phyloP scores from a whole-genome alignment of 371 early-diverging fungal species.

The Blastocladiella emersonii region DNA sequence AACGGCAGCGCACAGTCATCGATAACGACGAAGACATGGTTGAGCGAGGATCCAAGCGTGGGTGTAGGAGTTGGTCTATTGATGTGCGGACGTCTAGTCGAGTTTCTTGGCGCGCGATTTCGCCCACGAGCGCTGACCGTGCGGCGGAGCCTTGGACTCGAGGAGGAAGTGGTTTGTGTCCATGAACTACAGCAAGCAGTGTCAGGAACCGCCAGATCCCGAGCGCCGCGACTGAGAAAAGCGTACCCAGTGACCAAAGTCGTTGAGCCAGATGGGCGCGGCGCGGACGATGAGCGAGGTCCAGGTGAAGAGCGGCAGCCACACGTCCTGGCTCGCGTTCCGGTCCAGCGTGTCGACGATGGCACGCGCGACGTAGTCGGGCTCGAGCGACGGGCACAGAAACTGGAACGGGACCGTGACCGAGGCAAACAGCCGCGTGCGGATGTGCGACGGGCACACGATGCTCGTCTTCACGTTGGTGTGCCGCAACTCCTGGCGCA shows the following conservation, averaged over 20 bases:
- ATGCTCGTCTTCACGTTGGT: slow-evolving; percentile 7
- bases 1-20: no score
- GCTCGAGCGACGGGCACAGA: neutral
- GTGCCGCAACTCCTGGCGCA: slow-evolving; percentile 26
- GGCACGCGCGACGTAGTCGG: neutral
- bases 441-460: slow-evolving; percentile 1
- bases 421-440: neutral
- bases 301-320: slow-evolving; percentile 1
- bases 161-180: no score
- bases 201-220: no score
- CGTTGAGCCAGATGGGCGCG: slow-evolving; percentile 1
- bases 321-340: neutral
- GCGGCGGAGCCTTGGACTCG: no score
- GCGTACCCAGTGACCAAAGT: neutral
- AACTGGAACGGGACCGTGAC: neutral
- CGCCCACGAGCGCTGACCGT: no score
- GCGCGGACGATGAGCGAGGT: neutral
- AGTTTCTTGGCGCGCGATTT: no score
- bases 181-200: no score
- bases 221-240: no score
- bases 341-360: neutral
- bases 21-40: no score
- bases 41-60: no score
- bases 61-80: no score
- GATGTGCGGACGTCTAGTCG: no score